Conservation (phyloP, 305 asterid species). For the Fraxinus sp. region DNA sequence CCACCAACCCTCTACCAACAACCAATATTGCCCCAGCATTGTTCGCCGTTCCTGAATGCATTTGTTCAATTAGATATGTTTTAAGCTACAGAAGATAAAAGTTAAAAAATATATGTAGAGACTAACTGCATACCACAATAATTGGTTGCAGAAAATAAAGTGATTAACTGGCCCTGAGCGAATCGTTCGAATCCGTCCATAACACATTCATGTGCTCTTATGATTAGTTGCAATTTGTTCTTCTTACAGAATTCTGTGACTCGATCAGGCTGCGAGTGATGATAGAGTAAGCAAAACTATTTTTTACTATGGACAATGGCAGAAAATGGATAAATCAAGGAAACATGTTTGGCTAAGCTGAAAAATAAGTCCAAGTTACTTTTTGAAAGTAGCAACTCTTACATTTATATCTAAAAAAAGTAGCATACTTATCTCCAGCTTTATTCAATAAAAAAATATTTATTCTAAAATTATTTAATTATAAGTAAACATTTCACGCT, state of each 20-base stretch:
- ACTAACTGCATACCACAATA: constrained; percentile 70
- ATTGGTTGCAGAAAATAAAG: constrained; percentile 97
- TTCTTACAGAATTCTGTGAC: constrained; percentile 92
- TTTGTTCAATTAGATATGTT: not conserved
- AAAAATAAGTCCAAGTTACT: not conserved
- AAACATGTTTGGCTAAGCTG: not conserved
- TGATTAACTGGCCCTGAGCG: constrained; percentile 96
- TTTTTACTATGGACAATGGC: not conserved
- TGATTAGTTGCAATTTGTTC: constrained; percentile 85
- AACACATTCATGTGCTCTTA: constrained; percentile 97
- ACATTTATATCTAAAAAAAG: not conserved
- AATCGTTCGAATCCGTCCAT: constrained; percentile 99
- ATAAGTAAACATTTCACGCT: not conserved
- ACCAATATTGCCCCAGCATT: constrained; percentile 97
- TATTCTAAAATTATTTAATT: not conserved
- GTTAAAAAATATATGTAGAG: not conserved
- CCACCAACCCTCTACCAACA: constrained; percentile 87
- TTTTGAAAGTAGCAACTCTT: not conserved
- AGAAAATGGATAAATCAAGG: not conserved
- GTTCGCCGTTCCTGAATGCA: constrained; percentile 79
- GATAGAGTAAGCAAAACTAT: constrained; percentile 1
- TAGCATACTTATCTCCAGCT: not conserved
- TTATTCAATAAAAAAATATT: not conserved
- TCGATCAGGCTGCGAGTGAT: constrained; percentile 82
- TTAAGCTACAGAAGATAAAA: constrained; percentile 1